Evolutionary conservation across 2,329 filamentous ascomycete species (phyloP).

Genomic region (Ascosphaera apis): DNA sequence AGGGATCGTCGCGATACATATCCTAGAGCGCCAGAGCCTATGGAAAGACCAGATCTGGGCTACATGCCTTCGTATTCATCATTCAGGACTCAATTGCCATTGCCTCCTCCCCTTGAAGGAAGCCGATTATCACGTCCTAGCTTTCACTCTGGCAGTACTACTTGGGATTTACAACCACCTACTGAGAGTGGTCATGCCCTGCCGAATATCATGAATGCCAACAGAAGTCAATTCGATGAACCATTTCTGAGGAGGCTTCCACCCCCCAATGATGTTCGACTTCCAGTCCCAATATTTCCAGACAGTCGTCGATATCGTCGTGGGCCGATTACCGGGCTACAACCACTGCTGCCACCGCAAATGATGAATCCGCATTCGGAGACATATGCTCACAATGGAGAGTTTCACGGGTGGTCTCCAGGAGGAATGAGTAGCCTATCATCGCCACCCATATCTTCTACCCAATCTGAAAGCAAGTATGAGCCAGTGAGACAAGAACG

Average conservation of each 20-base stretch:
- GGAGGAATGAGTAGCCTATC: too few species aligned
- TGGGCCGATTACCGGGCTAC: too few species aligned
- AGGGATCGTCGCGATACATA: not conserved
- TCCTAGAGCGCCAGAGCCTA: not conserved
- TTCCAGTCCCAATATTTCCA: not conserved
- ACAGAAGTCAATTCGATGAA: not conserved
- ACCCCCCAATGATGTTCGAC: not conserved
- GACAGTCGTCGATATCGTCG: too few species aligned
- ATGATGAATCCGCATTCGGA: too few species aligned
- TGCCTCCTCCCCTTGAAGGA: not conserved
- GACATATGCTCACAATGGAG: too few species aligned
- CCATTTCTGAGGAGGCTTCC: not conserved
- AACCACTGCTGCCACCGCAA: too few species aligned
- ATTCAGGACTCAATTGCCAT: not conserved
- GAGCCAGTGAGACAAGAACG: not conserved
- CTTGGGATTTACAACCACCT: not conserved
- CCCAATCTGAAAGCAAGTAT: not conserved
- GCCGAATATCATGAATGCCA: not conserved
- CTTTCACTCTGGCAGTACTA: not conserved
- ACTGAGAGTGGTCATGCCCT: not conserved
- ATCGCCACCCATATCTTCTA: too few species aligned
- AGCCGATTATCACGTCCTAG: not conserved
- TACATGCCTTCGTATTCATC: not conserved
- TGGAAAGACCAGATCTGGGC: not conserved
- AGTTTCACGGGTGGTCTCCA: too few species aligned